These are phyloP conservation scores for Phytopythium montanum DNA, from an alignment of 352 stramenopile species.

Conservation along the genomic window DNA sequence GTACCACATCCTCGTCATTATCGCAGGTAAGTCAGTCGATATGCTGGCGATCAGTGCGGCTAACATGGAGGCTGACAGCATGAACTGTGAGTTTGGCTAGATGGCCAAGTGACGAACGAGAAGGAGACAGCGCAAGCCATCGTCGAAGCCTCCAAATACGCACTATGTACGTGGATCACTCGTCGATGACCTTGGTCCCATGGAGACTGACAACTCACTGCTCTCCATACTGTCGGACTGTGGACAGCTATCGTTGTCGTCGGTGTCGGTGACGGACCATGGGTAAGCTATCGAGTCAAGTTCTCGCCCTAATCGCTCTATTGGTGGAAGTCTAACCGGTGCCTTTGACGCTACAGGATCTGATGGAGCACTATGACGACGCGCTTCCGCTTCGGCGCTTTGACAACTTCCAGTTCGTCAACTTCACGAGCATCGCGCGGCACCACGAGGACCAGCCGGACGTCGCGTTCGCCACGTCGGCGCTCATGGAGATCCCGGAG, in stretches of 20 bases:
- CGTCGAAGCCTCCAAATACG: constrained; percentile 63
- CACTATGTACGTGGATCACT: constrained; percentile 38
- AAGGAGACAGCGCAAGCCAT: constrained; percentile 67
- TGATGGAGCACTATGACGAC: constrained; percentile 67
- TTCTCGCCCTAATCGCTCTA: not conserved
- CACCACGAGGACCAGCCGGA: constrained; percentile 50
- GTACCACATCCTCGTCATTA: constrained; percentile 78
- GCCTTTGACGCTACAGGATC: constrained; percentile 19
- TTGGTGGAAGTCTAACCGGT: not conserved
- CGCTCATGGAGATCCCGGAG: constrained; percentile 66
- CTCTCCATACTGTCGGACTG: not conserved
- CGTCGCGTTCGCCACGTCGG: constrained; percentile 56
- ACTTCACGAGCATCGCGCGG: constrained; percentile 51
- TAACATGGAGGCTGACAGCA: not conserved
- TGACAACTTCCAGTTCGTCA: constrained; percentile 82
- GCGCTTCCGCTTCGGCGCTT: constrained; percentile 51
- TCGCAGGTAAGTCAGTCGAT: constrained; percentile 27
- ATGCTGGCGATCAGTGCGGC: not conserved
- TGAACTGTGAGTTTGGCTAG: constrained; percentile 6
- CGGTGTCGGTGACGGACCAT: constrained; percentile 72
- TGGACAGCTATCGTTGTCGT: constrained; percentile 63
- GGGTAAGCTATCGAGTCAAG: constrained; percentile 24
- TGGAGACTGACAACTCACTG: not conserved
- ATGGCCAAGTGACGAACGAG: constrained; percentile 66
- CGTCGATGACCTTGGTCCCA: not conserved